These are phyloP conservation scores for Sarcomyxa edulis DNA, from an alignment of 768 basidiomycete species.

Conservation along the genomic window DNA sequence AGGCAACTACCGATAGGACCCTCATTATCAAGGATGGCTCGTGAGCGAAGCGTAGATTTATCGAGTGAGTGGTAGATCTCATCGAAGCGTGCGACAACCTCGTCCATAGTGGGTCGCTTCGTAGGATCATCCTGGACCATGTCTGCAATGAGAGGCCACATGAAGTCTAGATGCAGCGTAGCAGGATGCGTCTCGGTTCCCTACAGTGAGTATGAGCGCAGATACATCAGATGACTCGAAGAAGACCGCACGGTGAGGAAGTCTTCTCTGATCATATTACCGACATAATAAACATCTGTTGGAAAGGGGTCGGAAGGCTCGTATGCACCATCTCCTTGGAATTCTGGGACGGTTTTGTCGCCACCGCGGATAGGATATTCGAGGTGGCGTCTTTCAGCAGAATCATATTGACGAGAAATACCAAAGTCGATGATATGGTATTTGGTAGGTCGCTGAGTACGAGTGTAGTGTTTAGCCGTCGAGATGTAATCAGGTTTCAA, in stretches of 20 bases:
- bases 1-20: conserved; percentile 8
- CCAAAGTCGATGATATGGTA: conserved; percentile 28
- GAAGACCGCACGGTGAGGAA: conserved; percentile 11
- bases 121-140: conserved; percentile 26
- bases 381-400: conserved; percentile 16
- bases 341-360: conserved; percentile 34
- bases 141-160: conserved; percentile 19
- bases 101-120: conserved; percentile 23
- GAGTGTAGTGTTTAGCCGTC: conserved; percentile 7
- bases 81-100: conserved; percentile 23
- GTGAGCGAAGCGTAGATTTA: conserved; percentile 23
- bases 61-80: conserved; percentile 12
- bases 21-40: conserved; percentile 15
- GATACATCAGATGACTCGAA: neutral
- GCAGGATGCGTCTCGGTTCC: neutral
- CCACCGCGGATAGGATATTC: conserved; percentile 29
- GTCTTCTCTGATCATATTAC: conserved; percentile 18
- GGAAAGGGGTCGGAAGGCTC: conserved; percentile 24
- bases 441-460: conserved; percentile 16
- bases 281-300: conserved; percentile 31
- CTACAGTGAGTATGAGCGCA: neutral
- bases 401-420: conserved; percentile 18
- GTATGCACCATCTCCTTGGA: conserved; percentile 15
- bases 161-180: conserved; percentile 19
- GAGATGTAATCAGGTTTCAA: conserved; percentile 12